Evolutionary conservation across 2,329 filamentous ascomycete genomes (phyloP), one percentile per base, ranked within the genome.

Genomic region (Xylaria sp.): DNA sequence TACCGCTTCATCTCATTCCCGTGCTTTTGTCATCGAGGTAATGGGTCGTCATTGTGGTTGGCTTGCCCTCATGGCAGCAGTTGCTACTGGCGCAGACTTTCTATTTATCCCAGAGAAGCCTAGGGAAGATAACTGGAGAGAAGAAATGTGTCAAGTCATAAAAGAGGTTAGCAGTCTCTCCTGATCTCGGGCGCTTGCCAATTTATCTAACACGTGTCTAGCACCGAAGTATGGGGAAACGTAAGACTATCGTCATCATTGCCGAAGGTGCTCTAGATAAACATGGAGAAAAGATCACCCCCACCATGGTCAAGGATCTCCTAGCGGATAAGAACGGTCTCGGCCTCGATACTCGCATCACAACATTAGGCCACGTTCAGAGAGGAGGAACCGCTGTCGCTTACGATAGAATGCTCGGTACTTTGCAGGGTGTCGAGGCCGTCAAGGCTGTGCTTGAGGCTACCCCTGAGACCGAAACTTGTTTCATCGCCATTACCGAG

Each of bases 31-130:
- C 64, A 92, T 99, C 69, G 96, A 97, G 80, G 96, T 99, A 75
- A 99, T 99, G 96, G 96, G 96, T 56, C 88, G 96, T 66, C 95
- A 99, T 81, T 99, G 96, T 79, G 96, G 96, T 69, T 99, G 96
- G 96, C 85, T 99, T 69, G 96, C 96, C 45, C 86, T 99, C 68
- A 97, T 98, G 91, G 92, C 95, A 15, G 95, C 94, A 75, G 94
- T 99, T 66, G 94, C 93, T 65, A 97, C 93, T 0, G 96, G 95
- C 56, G 94, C 96, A 17, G 96, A 99, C 80, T 99, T 96, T 81
- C 88, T 98, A 74, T 98, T 99, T 80, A 95, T 97, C 71, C 96
- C 96, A 0, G 96, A 99, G 81, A 94, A 94, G 78, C 96, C 96
- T 66, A 92, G 93, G 51, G 86, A 89, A 66, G 89, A 92, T 69